These are phyloP conservation scores for Ascochyta koolunga DNA, from an alignment of 2,329 filamentous ascomycete species.

Conservation along the genomic window DNA sequence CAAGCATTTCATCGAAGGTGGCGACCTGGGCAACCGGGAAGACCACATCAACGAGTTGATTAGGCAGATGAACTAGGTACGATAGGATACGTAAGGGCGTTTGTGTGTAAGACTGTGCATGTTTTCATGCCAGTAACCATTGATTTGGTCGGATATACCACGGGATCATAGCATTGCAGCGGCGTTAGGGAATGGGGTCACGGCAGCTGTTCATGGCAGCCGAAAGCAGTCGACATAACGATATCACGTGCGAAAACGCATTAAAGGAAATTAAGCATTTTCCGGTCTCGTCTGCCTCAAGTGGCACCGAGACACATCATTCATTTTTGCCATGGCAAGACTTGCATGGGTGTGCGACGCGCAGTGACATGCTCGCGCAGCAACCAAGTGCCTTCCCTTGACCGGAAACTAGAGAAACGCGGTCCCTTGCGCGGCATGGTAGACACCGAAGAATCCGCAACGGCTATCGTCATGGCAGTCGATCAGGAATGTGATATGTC, in stretches of 20 bases:
- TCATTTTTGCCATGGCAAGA: not conserved
- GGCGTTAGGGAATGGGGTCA: constrained; percentile 15
- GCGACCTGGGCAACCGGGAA: constrained; percentile 98
- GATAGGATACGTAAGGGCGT: constrained; percentile 8
- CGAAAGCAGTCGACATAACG: constrained; percentile 6
- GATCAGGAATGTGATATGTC: constrained; percentile 9
- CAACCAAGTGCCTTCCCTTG: not conserved
- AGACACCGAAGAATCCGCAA: constrained; percentile 9
- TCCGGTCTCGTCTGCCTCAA: constrained; percentile 4
- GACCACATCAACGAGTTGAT: constrained; percentile 96
- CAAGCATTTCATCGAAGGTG: constrained; percentile 98
- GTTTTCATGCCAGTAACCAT: constrained; percentile 14
- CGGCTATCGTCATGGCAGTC: constrained; percentile 1
- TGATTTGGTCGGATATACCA: constrained; percentile 18
- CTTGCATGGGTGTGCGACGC: constrained; percentile 7
- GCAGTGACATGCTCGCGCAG: constrained; percentile 3
- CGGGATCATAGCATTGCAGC: constrained; percentile 16
- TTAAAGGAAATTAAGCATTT: constrained; percentile 6
- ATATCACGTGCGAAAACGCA: constrained; percentile 9
- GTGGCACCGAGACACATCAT: constrained; percentile 14
- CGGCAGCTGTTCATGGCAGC: not conserved
- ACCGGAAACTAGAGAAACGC: too few relatives aligned
- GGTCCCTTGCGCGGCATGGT: constrained; percentile 8
- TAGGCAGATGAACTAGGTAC: constrained; percentile 93
- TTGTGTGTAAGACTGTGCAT: constrained; percentile 12